A percentile compares a stretch with the other conserved stretches of the same genome.
Evolutionary conservation across 805 yeast genomes (phyloP).

Genomic region (Sugiyamaella mastotermitis): DNA sequence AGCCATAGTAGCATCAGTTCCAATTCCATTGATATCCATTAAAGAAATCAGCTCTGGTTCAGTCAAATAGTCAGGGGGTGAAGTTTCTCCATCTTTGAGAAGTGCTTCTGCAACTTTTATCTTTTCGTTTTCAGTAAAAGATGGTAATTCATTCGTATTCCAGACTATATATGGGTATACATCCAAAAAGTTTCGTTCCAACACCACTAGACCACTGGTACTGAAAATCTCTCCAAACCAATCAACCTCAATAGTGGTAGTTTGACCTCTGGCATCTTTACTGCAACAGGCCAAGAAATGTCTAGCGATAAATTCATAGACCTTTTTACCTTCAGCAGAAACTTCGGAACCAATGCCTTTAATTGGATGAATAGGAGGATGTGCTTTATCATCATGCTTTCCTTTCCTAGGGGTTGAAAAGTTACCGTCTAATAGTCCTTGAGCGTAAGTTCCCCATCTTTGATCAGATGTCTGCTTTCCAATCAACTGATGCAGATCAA

Average conservation of each 20-base stretch:
- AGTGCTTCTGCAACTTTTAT: constrained; percentile 52
- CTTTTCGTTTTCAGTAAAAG: constrained; percentile 49
- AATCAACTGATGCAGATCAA: constrained; percentile 63
- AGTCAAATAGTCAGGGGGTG: constrained; percentile 78
- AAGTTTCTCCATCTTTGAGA: constrained; percentile 67
- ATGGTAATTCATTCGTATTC: constrained; percentile 61
- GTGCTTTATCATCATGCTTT: constrained; percentile 85
- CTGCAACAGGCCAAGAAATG: constrained; percentile 91
- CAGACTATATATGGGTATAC: constrained; percentile 75
- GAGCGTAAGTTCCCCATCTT: constrained; percentile 73
- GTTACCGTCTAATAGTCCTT: constrained; percentile 36
- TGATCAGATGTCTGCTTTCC: constrained; percentile 50
- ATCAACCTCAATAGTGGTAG: constrained; percentile 51
- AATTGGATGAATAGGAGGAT: constrained; percentile 96
- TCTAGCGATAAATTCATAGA: constrained; percentile 81
- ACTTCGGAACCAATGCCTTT: constrained; percentile 20
- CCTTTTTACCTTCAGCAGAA: constrained; percentile 51
- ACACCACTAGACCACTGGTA: constrained; percentile 68
- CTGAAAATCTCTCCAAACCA: constrained; percentile 79
- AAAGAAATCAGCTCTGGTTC: constrained; percentile 87
- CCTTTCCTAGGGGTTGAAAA: constrained; percentile 75
- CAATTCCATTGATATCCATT: constrained; percentile 97
- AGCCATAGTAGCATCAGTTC: constrained; percentile 98
- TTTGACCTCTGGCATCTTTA: constrained; percentile 76
- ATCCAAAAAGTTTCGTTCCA: constrained; percentile 71